Conservation (phyloP, 345 rosid species). For the Sisymbrium altissimum region DNA sequence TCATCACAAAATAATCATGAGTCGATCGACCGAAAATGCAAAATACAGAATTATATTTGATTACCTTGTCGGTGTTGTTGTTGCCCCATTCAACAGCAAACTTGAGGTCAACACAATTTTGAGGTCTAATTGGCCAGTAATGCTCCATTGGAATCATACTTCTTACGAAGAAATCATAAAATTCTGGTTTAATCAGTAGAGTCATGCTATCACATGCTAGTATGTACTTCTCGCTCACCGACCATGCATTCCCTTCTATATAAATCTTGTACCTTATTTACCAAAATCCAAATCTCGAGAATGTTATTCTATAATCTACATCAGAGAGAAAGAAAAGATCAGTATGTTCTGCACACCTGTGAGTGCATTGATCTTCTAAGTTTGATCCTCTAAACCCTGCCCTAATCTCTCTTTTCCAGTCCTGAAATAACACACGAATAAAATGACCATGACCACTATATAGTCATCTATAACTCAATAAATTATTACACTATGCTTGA, state of each 20-base stretch:
- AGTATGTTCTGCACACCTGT: constrained; percentile 31
- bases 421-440: constrained; percentile 21
- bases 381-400: constrained; percentile 43
- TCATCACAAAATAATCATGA: neutral
- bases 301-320: neutral
- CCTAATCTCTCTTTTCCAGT: constrained; percentile 40
- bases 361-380: constrained; percentile 54
- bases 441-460: neutral
- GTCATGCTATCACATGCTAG: constrained; percentile 48
- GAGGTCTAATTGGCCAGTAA: constrained; percentile 48
- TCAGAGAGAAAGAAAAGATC: neutral
- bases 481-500: neutral
- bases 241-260: constrained; percentile 52
- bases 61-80: constrained; percentile 36
- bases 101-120: constrained; percentile 41
- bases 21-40: neutral
- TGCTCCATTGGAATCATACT: constrained; percentile 46
- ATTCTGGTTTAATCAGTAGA: constrained; percentile 35
- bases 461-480: neutral
- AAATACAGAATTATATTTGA: neutral
- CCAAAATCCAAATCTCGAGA: neutral
- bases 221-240: constrained; percentile 51
- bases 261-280: constrained; percentile 46
- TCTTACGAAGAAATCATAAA: constrained; percentile 44
- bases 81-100: constrained; percentile 58